These are phyloP conservation scores for Phytophthora pluvialis DNA, from an alignment of 352 stramenopile genomes.

Conservation along the genomic window DNA sequence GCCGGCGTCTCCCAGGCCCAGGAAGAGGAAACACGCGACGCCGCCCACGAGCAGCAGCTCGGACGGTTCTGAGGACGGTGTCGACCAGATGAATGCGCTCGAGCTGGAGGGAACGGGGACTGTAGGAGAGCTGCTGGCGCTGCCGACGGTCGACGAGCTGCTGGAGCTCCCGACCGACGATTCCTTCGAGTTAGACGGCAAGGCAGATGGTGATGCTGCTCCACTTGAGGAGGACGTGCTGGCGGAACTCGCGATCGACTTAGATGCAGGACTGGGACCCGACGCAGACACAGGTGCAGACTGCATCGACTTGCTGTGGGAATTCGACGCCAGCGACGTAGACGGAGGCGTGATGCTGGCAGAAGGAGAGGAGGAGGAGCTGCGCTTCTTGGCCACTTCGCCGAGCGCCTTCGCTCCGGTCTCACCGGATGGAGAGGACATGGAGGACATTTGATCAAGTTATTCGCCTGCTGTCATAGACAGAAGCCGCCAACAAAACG, in stretches of 20 bases:
- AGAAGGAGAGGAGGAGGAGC: conserved; percentile 25
- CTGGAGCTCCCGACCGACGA: conserved; percentile 34
- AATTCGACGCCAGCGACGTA: conserved; percentile 24
- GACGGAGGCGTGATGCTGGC: conserved; percentile 17
- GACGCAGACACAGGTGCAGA: conserved; percentile 11
- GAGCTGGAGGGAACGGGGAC: not conserved
- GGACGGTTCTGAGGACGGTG: conserved; percentile 10
- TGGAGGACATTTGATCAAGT: conserved; percentile 24
- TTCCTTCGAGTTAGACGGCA: conserved; percentile 18
- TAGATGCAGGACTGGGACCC: conserved; percentile 20
- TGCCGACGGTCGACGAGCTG: conserved; percentile 32
- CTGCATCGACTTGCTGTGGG: conserved; percentile 33
- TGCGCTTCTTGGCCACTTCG: conserved; percentile 29
- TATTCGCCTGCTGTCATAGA: not conserved
- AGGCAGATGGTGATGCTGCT: not conserved
- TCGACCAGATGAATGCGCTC: conserved; percentile 11
- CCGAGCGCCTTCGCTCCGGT: not conserved
- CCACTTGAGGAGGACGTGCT: conserved; percentile 23
- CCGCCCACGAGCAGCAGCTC: conserved; percentile 31
- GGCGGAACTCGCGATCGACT: conserved; percentile 20
- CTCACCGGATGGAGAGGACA: conserved; percentile 2
- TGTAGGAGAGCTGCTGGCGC: conserved; percentile 16
- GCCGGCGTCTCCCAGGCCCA: conserved; percentile 9
- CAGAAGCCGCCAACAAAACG: not conserved
- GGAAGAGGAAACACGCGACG: conserved; percentile 31